Base-by-base conservation (phyloP, 1,284 basidiomycete genomes). In the Ceratorhiza oryzae-sativae region DNA sequence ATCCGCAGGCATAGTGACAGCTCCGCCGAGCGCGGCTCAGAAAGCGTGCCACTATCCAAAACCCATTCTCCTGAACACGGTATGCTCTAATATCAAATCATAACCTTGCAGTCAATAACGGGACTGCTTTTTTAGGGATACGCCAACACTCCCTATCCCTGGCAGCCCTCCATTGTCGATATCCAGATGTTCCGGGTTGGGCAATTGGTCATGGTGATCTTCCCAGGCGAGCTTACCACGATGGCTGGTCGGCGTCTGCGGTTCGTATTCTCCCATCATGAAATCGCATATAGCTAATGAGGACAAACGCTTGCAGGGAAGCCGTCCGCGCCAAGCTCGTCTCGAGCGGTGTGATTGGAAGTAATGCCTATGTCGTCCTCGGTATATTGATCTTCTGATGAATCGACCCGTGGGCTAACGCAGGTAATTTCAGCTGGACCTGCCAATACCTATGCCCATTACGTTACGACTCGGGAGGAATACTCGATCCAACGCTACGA, bases 141-240 rank as follows among this genome's bases (percentile, higher is more conserved):
- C 76, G 88, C 90, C 2, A 82, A 87, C 74, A 76, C 77, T 12
- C 92, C 92, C 9, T 93, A 94, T 78, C 84, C 87, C 73, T 94
- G 92, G 92, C 86, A 89, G 1, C 89, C 91, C 0, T 85, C 83
- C 76, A 90, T 87, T 0, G 91, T 94, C 56, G 88, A 93, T 78
- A 84, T 92, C 53, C 92, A 93, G 81, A 90, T 93, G 81, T 81
- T 93, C 65, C 88, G 90, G 42, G 84, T 90, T n/a, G 92, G 92
- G 32, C 88, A 90, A 75, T 83, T 94, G 71, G 89, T 93, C 71
- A 88, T 93, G 79, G 82, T 92, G 65, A 84, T 93, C 72, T 86
- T 93, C 76, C 91, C 91, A 10, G 91, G 90, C 77, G 85, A 86
- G 80, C 81, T 86, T 59, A 89, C 87, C 0, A 88, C 87, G 1